A percentile compares a stretch with the other conserved stretches of the same genome.
Evolutionary conservation across 2,329 filamentous ascomycete genomes (phyloP).

Genomic region (Gliomastix tumulicola): DNA sequence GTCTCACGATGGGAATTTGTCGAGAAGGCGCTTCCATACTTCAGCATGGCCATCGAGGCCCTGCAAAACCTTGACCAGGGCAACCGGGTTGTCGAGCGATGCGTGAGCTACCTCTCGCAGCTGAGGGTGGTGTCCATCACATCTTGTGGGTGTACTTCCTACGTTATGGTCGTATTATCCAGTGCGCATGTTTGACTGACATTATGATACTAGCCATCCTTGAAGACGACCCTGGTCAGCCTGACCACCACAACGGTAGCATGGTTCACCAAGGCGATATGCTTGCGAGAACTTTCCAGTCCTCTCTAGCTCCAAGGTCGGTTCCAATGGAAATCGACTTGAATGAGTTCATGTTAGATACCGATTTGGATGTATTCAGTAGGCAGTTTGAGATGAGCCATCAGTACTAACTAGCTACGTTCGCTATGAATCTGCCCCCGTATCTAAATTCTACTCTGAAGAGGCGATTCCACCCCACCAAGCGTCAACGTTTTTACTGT

Average conservation of each 20-base stretch:
- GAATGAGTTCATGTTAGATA: not conserved
- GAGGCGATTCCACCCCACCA: too few species aligned
- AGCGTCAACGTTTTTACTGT: slow-evolving; percentile 1
- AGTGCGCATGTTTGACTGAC: not conserved
- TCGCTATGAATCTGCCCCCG: too few species aligned
- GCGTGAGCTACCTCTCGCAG: not conserved
- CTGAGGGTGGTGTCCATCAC: not conserved
- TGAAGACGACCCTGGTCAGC: not conserved
- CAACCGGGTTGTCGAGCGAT: not conserved
- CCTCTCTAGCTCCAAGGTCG: not conserved
- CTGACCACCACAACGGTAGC: not conserved
- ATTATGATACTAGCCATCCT: not conserved
- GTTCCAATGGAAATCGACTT: not conserved
- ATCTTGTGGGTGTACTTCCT: not conserved
- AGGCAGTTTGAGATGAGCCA: not conserved
- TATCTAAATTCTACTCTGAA: too few species aligned
- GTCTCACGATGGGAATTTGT: not conserved
- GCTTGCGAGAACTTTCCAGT: not conserved
- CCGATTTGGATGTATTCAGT: not conserved
- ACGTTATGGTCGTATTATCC: not conserved
- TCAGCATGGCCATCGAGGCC: not conserved
- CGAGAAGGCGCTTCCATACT: not conserved
- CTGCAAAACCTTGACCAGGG: not conserved
- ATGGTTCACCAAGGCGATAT: not conserved
- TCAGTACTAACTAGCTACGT: too few species aligned